These are phyloP conservation scores for Cyclocybe cylindracea DNA, from an alignment of 768 basidiomycete species.

Conservation along the genomic window DNA sequence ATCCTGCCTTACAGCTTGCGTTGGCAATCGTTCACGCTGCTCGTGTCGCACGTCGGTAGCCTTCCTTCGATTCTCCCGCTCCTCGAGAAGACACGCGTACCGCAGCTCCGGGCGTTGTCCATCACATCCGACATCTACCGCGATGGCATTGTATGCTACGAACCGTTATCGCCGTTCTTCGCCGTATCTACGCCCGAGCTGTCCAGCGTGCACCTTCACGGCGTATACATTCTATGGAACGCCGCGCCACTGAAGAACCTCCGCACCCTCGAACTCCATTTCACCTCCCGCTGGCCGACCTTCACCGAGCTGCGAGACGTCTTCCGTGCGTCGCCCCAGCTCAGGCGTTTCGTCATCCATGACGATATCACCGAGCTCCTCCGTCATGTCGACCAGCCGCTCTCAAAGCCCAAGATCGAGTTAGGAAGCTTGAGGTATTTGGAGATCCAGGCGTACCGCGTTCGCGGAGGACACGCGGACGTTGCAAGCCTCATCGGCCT, in stretches of 20 bases:
- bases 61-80: conserved; percentile 20
- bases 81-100: conserved; percentile 14
- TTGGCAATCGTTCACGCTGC: conserved; percentile 27
- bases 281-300: conserved; percentile 25
- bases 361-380: conserved; percentile 25
- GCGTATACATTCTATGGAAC: conserved; percentile 26
- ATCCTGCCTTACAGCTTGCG: conserved; percentile 14
- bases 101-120: conserved; percentile 16
- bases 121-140: conserved; percentile 29
- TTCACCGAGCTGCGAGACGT: conserved; percentile 16
- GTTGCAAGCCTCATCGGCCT: conserved; percentile 18
- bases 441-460: conserved; percentile 19
- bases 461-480: conserved; percentile 16
- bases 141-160: conserved; percentile 26
- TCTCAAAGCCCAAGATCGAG: conserved; percentile 12
- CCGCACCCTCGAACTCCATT: conserved; percentile 22
- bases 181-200: conserved; percentile 19
- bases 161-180: conserved; percentile 23
- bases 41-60: conserved; percentile 27
- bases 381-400: conserved; percentile 19
- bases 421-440: conserved; percentile 16
- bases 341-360: conserved; percentile 22
- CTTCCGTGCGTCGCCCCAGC: conserved; percentile 23
- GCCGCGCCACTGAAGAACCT: conserved; percentile 19
- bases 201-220: conserved; percentile 18